Evolutionary conservation across 2,329 filamentous ascomycete genomes (phyloP).

Genomic region (Penicillium sumatraense): DNA sequence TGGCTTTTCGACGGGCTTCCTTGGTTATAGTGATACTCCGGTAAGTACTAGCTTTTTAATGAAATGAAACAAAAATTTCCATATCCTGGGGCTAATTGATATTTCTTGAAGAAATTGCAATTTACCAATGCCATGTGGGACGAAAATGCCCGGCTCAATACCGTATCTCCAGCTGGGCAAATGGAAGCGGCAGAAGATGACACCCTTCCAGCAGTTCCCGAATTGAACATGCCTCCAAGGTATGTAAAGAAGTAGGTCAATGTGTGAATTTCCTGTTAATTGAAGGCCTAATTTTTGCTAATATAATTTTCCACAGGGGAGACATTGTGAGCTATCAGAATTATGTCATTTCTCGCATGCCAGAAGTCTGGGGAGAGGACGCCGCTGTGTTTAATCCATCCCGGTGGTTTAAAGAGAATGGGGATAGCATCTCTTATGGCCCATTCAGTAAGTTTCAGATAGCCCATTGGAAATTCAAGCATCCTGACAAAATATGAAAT

Average conservation of each 20-base stretch:
- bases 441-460: background rate
- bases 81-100: too few species aligned
- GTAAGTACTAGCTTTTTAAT: background rate
- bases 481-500: background rate
- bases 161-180: background rate
- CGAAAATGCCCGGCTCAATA: background rate
- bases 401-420: background rate
- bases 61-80: too few species aligned
- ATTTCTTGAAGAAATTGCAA: background rate
- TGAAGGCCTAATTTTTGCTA: too few species aligned
- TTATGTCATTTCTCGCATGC: background rate
- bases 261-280: too few species aligned
- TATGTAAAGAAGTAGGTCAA: background rate
- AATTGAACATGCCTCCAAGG: background rate
- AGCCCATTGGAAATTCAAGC: background rate
- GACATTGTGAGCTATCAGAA: background rate
- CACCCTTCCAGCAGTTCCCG: background rate
- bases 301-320: background rate
- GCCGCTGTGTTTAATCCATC: background rate
- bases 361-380: background rate
- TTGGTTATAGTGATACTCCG: background rate
- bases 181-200: background rate
- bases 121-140: background rate
- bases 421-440: background rate
- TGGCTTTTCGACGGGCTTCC: background rate